phyloP scores from a whole-genome alignment of 495 filamentous ascomycete species.

The Aspergillus ostianus region DNA sequence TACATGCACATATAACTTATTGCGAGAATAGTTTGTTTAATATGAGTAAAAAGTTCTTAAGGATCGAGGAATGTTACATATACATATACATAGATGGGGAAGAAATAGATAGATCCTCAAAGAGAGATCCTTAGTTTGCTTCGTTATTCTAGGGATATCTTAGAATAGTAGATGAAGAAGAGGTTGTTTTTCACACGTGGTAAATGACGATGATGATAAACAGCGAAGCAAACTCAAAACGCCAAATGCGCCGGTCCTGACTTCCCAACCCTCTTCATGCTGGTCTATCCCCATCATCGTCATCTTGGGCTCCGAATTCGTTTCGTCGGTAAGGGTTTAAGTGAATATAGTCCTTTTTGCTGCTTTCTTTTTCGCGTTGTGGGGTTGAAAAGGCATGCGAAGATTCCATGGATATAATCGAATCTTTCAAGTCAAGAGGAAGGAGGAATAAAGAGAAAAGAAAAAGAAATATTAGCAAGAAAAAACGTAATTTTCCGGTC shows the following conservation, averaged over 20 bases:
- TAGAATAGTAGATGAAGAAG: constrained; percentile 6
- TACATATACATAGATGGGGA: background rate
- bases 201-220: constrained; percentile 16
- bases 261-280: constrained; percentile 29
- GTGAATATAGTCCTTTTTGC: constrained; percentile 14
- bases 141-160: constrained; percentile 12
- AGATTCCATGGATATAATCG: constrained; percentile 7
- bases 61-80: background rate
- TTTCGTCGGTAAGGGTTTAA: constrained; percentile 6
- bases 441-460: constrained; percentile 7
- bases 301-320: constrained; percentile 24
- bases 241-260: constrained; percentile 31
- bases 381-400: background rate
- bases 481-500: constrained; percentile 6
- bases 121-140: constrained; percentile 5
- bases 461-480: constrained; percentile 20
- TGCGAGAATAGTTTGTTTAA: background rate
- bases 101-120: constrained; percentile 4
- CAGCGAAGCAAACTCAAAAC: constrained; percentile 30
- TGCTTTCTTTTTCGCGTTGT: background rate
- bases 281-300: constrained; percentile 28
- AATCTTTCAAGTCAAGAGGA: background rate
- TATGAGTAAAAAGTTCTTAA: background rate
- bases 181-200: constrained; percentile 10
- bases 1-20: background rate